Evolutionary conservation across 192 early-diverging fungal genomes (phyloP).

Genomic region (Coemansia sp.): DNA sequence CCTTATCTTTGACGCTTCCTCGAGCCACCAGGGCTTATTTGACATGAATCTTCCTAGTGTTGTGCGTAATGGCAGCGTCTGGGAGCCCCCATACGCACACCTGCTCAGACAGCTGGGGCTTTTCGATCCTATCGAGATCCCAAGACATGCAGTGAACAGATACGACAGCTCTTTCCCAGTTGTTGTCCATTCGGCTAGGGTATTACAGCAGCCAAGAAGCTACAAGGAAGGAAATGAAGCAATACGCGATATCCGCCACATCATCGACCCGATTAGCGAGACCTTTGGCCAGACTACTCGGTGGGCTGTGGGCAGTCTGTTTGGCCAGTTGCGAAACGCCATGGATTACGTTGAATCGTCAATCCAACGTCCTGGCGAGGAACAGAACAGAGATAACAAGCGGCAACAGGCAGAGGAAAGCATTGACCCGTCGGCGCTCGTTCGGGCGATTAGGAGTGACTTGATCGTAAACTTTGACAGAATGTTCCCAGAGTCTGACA

Average conservation of each 20-base stretch:
- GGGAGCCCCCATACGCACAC: constrained; percentile 41
- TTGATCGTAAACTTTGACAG: constrained; percentile 30
- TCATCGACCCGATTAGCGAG: constrained; percentile 33
- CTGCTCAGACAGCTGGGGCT: constrained; percentile 36
- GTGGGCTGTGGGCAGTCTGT: constrained; percentile 41
- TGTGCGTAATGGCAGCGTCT: neutral
- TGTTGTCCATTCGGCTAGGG: constrained; percentile 17
- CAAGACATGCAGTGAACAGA: neutral
- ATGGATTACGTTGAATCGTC: constrained; percentile 39
- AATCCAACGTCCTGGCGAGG: constrained; percentile 15
- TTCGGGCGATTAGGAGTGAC: constrained; percentile 24
- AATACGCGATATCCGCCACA: constrained; percentile 19
- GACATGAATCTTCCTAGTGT: constrained; percentile 1
- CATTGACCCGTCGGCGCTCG: constrained; percentile 11
- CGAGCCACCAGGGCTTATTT: neutral
- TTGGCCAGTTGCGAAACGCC: constrained; percentile 41
- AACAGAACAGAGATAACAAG: neutral
- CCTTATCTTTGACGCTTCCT: neutral
- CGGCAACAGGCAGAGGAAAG: neutral
- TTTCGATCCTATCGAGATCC: constrained; percentile 35
- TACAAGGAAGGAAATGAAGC: constrained; percentile 2
- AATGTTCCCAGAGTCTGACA: constrained; percentile 26
- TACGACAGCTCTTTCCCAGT: constrained; percentile 26
- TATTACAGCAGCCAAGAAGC: neutral
- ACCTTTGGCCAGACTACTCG: constrained; percentile 42